phyloP scores from a whole-genome alignment of 768 basidiomycete species.

The Pleurotus tuber-regium region DNA sequence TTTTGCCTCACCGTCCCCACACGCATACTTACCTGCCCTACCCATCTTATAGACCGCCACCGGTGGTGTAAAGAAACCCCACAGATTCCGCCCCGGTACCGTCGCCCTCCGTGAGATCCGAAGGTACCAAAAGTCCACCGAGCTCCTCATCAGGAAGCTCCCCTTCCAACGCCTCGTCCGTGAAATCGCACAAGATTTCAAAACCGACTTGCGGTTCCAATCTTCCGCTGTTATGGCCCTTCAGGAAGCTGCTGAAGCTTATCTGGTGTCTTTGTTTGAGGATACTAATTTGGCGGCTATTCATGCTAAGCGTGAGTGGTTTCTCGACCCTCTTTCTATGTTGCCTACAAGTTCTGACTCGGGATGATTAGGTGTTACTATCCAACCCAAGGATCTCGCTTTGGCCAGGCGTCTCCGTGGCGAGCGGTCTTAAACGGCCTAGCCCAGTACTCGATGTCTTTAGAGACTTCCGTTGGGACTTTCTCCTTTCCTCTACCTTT shows the following conservation, averaged over 20 bases:
- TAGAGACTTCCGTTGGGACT: too few relatives aligned
- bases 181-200: slow-evolving; percentile 97
- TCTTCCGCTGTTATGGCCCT: slow-evolving; percentile 93
- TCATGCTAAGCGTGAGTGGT: slow-evolving; percentile 72
- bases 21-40: slow-evolving; percentile 12
- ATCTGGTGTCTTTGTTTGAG: slow-evolving; percentile 83
- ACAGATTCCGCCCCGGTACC: slow-evolving; percentile 95
- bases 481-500: too few relatives aligned
- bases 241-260: slow-evolving; percentile 90
- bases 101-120: slow-evolving; percentile 99
- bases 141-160: slow-evolving; percentile 98
- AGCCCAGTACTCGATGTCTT: too few relatives aligned
- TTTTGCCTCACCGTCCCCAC: slow-evolving; percentile 15
- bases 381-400: slow-evolving; percentile 88
- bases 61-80: slow-evolving; percentile 99
- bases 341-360: slow-evolving; percentile 12
- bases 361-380: slow-evolving; percentile 54
- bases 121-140: slow-evolving; percentile 98
- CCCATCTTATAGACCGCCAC: slow-evolving; percentile 58
- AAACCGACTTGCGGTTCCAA: slow-evolving; percentile 95
- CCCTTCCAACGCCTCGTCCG: slow-evolving; percentile 98
- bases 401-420: slow-evolving; percentile 85
- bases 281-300: slow-evolving; percentile 92
- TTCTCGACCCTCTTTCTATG: not conserved
- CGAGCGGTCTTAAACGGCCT: slow-evolving; percentile 79